Evolutionary conservation across 177 flowering plant species (phyloP), one percentile per base, ranked within the genome.

Genomic region (Vitis hybrid): DNA sequence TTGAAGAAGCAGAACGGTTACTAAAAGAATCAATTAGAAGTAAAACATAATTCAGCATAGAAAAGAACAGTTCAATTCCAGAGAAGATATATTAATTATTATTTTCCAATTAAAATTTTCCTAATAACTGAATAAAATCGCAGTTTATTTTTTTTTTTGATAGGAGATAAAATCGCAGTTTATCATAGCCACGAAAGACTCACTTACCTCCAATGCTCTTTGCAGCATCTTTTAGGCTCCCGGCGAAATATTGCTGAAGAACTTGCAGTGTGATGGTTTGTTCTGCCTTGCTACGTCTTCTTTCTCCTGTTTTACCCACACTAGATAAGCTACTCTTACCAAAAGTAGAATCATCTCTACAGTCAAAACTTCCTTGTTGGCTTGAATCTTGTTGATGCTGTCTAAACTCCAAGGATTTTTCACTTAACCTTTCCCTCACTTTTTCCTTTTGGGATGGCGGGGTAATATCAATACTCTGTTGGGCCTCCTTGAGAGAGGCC

Each of bases 171-270:
- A 24, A 38, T 38, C 47, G 47, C 47, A 38, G 47, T 38, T 7
- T 38, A 38, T 5, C 47, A 38, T 38, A 38, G 47, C 47, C 9
- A 5, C 1, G n/a, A n/a, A 38, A 55, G 11, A 14, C 33, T 33
- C 6, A 59, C 85, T 83, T 85, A 95, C 97, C 95, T 20, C 97
- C 97, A 71, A 95, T 81, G 72, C 82, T 91, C 77, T 86, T 91
- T 31, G 98, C 98, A 70, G 98, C 98, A 81, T 95, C 98, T 81
- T 92, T 92, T 17, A 95, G 86, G 81, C 97, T 92, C 64, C 94
- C 97, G 31, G 97, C 80, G 74, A 92, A 95, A 73, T 91, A 86
- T 62, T 87, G 94, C n/a, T 81, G 85, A 67, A 95, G 95, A 68
- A 90, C 91, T 77, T 87, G 80, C 84, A 92, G 76, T 76, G 91